Base-by-base conservation (phyloP, 1,284 basidiomycete genomes). In the Marasmius fiardii region DNA sequence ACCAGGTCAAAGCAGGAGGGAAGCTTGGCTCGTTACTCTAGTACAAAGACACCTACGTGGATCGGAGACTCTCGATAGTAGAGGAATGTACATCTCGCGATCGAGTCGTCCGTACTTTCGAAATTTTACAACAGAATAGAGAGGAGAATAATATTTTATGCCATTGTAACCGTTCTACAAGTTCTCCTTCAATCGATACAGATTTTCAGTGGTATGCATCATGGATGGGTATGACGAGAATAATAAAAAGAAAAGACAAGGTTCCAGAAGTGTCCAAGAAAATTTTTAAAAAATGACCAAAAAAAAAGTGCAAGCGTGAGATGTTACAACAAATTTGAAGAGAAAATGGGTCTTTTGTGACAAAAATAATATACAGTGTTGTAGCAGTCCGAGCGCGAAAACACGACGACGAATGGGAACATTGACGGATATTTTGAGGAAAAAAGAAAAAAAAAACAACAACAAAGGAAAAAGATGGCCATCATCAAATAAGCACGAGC, bases 401-500 rank as follows among this genome's bases (percentile, higher is more conserved):
- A 20, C 39, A 16, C 16, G 39, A 53, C 52, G 44, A 31, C 5
- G 4, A 4, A 31, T 31, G 10, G n/a, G n/a, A n/a, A n/a, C n/a
- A n/a, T n/a, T n/a, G n/a, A 31, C 28, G 41, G 21, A 39, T 11
- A 52, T n/a, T 16, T 21, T 5, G 18, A 52, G 24, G 21, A 52
- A 26, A 43, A 20, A 54, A 51, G 26, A 58, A 33, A 60, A 31
- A 43, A 20, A 55, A 51, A 26, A 58, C 21, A 60, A 43, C 14
- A 45, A 23, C 16, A 31, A 52, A 33, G 4, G 31, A 23, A 20
- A 10, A 39, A 8, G n/a, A 16, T 20, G 31, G 24, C 18, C 31
- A 45, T 21, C 26, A 28, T 44, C 49, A 60, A 47, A 60, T 58
- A 16, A 58, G 54, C 52, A 56, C 57, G 6, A 33, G n/a, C 35